Base-by-base conservation (phyloP, 2,329 filamentous ascomycete genomes). In the Fusarium proliferatum region DNA sequence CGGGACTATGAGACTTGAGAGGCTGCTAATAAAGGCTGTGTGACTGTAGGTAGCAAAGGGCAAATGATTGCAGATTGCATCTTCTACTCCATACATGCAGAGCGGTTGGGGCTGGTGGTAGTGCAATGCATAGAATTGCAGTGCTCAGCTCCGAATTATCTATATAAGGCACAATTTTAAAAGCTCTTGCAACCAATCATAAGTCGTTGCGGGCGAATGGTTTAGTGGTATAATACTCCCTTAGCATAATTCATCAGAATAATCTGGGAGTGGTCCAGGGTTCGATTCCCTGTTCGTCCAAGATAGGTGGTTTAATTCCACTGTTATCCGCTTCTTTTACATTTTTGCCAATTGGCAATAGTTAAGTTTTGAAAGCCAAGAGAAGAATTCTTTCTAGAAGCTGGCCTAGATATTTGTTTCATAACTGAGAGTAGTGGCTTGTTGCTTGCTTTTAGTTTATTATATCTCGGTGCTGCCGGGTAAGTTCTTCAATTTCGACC, bases 221-320 rank as follows among this genome's bases (percentile, higher is more conserved):
- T 67, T 65, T 67, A 67, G 64, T 67, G 63, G 64, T 67, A 67
- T 48, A 38, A 67, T 61, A 67, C 55, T 67, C 64, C 64, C 64
- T 67, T 67, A 67, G 64, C 64, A 67, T 52, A 6, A 26, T 67
- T 61, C 38, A 28, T 46, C 6, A 2, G 62, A 52, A 45, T 41
- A 15, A 43, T 53, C 46, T 67, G 64, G 64, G 64, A 67, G 64
- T 67, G 64, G 64, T 67, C 64, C 63, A 67, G 64, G 64, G 64
- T 67, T 67, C 64, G 64, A 67, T 67, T 67, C 64, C 63, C 64
- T 67, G 63, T 67, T 67, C 64, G 64, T 67, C 64, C 64, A 67
- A 53, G 1, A 21, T 41, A 53, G 41, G 64, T 67, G 64, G 64
- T 67, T 67, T 7, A 7, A 34, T 3, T 5, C 64, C 64, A 53